phyloP scores from a whole-genome alignment of 371 early-diverging fungal species.

The Zancudomyces culisetae region DNA sequence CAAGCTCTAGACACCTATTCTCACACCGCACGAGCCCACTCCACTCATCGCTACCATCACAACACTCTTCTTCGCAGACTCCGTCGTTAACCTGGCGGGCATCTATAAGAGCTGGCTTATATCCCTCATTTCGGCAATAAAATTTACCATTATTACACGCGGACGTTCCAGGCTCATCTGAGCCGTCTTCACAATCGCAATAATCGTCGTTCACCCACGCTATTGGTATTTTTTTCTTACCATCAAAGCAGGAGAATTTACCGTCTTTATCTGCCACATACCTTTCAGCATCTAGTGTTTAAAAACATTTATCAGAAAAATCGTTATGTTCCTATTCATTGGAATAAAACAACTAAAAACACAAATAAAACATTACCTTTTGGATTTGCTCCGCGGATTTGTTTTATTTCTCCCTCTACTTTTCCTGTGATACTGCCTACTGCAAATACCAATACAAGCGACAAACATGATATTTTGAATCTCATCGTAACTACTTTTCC shows the following conservation, averaged over 20 bases:
- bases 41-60: constrained; percentile 84
- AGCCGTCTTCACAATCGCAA: constrained; percentile 88
- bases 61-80: constrained; percentile 82
- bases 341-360: no score
- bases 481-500: no score
- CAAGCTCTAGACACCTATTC: constrained; percentile 45
- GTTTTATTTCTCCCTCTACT: background rate
- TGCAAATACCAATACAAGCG: no score
- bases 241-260: constrained; percentile 57
- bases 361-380: background rate
- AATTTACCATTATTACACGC: constrained; percentile 66
- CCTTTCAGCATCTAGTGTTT: background rate
- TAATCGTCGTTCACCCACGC: constrained; percentile 80
- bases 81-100: constrained; percentile 78
- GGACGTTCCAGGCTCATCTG: constrained; percentile 91
- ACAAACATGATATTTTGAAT: no score
- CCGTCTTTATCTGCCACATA: constrained; percentile 21
- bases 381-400: background rate
- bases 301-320: background rate
- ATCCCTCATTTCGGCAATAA: constrained; percentile 65
- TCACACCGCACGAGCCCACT: constrained; percentile 37
- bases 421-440: no score
- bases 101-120: constrained; percentile 42
- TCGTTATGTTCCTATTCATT: no score
- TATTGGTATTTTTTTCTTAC: constrained; percentile 39